Evolutionary conservation across 345 rosid species (phyloP).

Genomic region (Durio zibethinus): DNA sequence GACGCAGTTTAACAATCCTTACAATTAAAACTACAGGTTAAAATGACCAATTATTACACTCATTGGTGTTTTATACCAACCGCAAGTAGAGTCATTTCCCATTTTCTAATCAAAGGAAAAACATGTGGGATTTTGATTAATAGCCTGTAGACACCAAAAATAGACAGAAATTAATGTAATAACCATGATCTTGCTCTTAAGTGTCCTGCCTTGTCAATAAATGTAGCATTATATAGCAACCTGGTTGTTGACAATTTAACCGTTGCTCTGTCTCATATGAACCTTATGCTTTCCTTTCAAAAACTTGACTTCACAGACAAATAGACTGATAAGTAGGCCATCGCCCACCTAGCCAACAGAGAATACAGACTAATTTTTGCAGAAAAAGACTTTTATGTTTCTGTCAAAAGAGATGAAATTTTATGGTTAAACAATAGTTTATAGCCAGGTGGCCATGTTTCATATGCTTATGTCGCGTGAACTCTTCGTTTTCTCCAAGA

Average conservation of each 20-base stretch:
- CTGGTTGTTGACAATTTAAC: constrained; percentile 21
- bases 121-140: neutral
- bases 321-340: constrained; percentile 24
- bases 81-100: neutral
- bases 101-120: neutral
- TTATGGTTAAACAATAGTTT: neutral
- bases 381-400: neutral
- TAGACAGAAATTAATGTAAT: neutral
- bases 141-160: neutral
- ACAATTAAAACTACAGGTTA: too few relatives aligned
- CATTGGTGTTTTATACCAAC: neutral
- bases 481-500: neutral
- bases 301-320: constrained; percentile 27
- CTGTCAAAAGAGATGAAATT: neutral
- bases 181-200: neutral
- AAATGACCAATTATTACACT: neutral
- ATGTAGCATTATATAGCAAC: neutral
- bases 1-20: too few relatives aligned
- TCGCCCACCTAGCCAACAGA: neutral
- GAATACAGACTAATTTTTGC: neutral
- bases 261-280: constrained; percentile 38
- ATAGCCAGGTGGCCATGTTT: neutral
- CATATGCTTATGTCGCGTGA: neutral
- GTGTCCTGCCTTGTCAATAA: neutral
- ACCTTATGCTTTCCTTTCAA: neutral